Conservation (phyloP, 352 stramenopile species). For the Phytophthora cactorum region DNA sequence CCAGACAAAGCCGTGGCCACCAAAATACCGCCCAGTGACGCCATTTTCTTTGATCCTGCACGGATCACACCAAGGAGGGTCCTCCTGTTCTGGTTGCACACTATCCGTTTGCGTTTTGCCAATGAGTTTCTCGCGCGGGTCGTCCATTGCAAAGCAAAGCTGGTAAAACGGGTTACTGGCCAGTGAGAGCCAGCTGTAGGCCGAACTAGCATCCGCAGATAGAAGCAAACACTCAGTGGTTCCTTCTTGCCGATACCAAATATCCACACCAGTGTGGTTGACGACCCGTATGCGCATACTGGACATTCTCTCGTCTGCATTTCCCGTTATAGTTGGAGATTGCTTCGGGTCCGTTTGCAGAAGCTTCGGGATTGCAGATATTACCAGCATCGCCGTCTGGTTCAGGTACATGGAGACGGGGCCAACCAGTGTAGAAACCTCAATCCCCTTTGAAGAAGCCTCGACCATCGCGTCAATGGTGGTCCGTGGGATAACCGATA, state of each 20-base stretch:
- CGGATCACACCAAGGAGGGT: conserved; percentile 63
- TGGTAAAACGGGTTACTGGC: conserved; percentile 51
- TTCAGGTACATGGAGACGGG: conserved; percentile 66
- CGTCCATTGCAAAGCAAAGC: conserved; percentile 59
- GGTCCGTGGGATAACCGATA: conserved; percentile 66
- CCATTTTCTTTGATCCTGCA: conserved; percentile 67
- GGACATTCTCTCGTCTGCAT: conserved; percentile 40
- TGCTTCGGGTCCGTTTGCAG: conserved; percentile 21
- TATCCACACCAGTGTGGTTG: conserved; percentile 47
- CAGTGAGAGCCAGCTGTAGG: conserved; percentile 81
- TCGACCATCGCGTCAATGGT: conserved; percentile 52
- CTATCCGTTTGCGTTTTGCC: conserved; percentile 3
- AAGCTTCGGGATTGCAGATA: conserved; percentile 64
- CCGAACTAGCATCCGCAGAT: conserved; percentile 27
- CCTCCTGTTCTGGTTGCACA: conserved; percentile 11
- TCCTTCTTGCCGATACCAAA: conserved; percentile 75
- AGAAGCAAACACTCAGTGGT: conserved; percentile 62
- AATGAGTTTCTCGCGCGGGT: conserved; percentile 12
- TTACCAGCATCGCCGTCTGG: conserved; percentile 71
- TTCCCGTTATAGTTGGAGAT: neutral
- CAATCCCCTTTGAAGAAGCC: conserved; percentile 33
- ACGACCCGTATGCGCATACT: conserved; percentile 67
- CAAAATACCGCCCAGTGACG: conserved; percentile 66
- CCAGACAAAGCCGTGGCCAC: conserved; percentile 67
- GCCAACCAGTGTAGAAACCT: conserved; percentile 59